phyloP scores from a whole-genome alignment of 192 early-diverging fungal genomes.

The Globomyces pollinis-pini region DNA sequence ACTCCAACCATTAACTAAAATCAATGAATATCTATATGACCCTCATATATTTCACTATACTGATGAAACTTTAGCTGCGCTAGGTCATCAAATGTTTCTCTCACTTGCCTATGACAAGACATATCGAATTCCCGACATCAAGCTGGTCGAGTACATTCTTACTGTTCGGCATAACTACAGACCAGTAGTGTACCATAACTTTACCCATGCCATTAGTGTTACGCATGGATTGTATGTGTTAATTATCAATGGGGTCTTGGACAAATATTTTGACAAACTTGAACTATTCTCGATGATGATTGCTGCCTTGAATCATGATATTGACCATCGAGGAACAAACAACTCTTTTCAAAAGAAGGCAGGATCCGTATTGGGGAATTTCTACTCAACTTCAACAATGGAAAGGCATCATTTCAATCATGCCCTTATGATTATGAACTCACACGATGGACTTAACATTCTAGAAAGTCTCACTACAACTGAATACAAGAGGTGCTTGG shows the following conservation, averaged over 20 bases:
- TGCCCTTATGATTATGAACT: constrained; percentile 31
- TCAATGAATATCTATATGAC: constrained; percentile 20
- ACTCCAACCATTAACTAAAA: background rate
- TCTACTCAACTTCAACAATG: constrained; percentile 34
- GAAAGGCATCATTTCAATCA: constrained; percentile 45
- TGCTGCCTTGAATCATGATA: constrained; percentile 38
- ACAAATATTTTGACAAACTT: constrained; percentile 14
- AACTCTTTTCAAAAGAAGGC: constrained; percentile 36
- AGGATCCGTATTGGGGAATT: constrained; percentile 26
- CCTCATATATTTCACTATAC: constrained; percentile 16
- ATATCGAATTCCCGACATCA: constrained; percentile 26
- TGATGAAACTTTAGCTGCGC: constrained; percentile 26
- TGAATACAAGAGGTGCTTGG: constrained; percentile 25
- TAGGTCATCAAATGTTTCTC: constrained; percentile 28
- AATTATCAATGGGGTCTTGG: constrained; percentile 12
- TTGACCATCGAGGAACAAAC: constrained; percentile 46
- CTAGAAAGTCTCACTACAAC: constrained; percentile 14
- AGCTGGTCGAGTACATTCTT: constrained; percentile 28
- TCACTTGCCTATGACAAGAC: constrained; percentile 15
- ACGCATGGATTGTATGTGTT: constrained; percentile 29
- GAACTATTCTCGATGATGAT: constrained; percentile 40
- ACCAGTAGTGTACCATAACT: constrained; percentile 38
- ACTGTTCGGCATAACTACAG: constrained; percentile 40
- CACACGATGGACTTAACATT: constrained; percentile 26
- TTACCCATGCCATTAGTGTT: constrained; percentile 35